These are phyloP conservation scores for Fragaria nilgerrensis DNA, from an alignment of 306 rosid species.

Conservation along the genomic window DNA sequence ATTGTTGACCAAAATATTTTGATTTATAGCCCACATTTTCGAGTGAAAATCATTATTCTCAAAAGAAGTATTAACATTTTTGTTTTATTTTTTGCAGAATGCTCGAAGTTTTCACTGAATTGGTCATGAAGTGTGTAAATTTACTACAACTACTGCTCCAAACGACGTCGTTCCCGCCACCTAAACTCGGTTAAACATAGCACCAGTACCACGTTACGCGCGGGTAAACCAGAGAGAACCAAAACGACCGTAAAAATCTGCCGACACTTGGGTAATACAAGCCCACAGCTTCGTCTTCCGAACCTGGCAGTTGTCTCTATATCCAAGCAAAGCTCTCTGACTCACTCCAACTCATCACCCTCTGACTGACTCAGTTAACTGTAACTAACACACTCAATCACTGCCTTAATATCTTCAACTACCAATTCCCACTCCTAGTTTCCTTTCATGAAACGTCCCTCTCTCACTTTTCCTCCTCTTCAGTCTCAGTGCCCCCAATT, in stretches of 20 bases:
- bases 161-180: neutral
- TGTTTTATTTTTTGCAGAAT: no score
- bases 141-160: no score
- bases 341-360: slow-evolving; percentile 15
- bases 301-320: neutral
- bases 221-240: neutral
- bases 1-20: no score
- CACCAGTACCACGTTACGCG: neutral
- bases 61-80: no score
- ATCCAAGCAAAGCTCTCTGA: neutral
- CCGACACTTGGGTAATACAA: slow-evolving; percentile 27
- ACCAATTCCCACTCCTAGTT: neutral
- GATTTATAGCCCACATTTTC: no score
- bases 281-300: slow-evolving; percentile 22
- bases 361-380: neutral
- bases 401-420: neutral
- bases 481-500: neutral
- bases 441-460: slow-evolving; percentile 8
- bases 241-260: slow-evolving; percentile 9
- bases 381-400: slow-evolving; percentile 11
- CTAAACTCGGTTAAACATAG: neutral
- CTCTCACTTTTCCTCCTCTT: neutral
- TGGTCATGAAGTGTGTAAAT: no score
- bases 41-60: no score
- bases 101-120: no score